Conservation (phyloP, 164 flowering plant genomes). For the Macadamia integrifolia region DNA sequence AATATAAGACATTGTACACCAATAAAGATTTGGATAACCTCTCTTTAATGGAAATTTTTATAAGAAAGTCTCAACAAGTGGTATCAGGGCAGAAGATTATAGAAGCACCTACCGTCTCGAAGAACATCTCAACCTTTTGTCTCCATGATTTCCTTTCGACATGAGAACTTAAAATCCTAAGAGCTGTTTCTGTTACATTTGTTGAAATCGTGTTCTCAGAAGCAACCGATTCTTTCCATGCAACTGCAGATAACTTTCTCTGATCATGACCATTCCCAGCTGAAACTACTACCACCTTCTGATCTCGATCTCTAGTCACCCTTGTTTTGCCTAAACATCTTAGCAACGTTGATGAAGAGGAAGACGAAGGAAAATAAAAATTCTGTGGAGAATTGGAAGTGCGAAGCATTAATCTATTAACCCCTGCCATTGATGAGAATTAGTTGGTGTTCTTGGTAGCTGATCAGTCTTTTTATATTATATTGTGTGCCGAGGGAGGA, state of each 20-base stretch:
- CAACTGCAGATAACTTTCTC: conserved; percentile 12
- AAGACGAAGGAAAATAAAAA: not conserved
- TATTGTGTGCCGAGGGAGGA: too few species aligned
- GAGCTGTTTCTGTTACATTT: conserved; percentile 7
- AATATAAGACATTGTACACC: too few species aligned
- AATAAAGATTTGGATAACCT: too few species aligned
- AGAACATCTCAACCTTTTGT: conserved; percentile 31
- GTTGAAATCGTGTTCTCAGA: conserved; percentile 16
- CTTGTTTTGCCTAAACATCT: conserved; percentile 11
- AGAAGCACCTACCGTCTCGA: conserved; percentile 45
- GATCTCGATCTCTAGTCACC: not conserved
- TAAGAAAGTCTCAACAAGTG: too few species aligned
- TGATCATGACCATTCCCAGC: conserved; percentile 12
- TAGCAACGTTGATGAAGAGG: conserved; percentile 8
- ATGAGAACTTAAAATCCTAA: conserved; percentile 13
- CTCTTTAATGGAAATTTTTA: too few species aligned
- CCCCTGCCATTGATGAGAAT: conserved; percentile 26
- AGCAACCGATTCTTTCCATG: conserved; percentile 17
- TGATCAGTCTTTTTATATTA: too few species aligned
- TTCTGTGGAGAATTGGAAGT: conserved; percentile 16
- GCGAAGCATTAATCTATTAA: conserved; percentile 24
- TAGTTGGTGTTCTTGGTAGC: not conserved
- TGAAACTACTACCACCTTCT: conserved; percentile 4
- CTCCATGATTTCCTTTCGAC: conserved; percentile 25
- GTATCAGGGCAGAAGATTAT: too few species aligned